These are phyloP conservation scores for Lachancea nothofagi DNA, from an alignment of 805 yeast genomes.

Conservation along the genomic window DNA sequence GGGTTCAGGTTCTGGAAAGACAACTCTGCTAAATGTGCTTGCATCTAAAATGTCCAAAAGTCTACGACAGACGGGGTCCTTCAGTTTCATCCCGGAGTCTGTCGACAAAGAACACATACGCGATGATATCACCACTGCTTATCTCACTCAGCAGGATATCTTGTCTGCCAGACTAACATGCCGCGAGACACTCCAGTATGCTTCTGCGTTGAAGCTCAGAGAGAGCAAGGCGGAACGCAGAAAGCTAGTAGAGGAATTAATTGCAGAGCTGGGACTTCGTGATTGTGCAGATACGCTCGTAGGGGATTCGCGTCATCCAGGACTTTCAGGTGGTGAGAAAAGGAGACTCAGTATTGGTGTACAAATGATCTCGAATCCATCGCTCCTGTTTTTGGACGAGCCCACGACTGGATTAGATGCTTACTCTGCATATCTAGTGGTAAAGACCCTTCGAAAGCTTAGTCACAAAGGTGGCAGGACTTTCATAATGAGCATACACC, in stretches of 20 bases:
- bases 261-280: constrained; percentile 58
- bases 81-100: constrained; percentile 29
- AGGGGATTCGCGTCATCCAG: constrained; percentile 49
- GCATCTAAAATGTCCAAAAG: constrained; percentile 45
- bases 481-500: constrained; percentile 72
- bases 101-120: not conserved
- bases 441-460: constrained; percentile 54
- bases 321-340: constrained; percentile 81
- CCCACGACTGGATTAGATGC: constrained; percentile 88
- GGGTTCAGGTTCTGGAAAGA: constrained; percentile 84
- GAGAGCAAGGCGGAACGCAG: constrained; percentile 41
- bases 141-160: constrained; percentile 71
- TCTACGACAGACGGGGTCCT: constrained; percentile 39
- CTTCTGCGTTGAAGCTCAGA: constrained; percentile 64
- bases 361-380: constrained; percentile 71
- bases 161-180: constrained; percentile 68
- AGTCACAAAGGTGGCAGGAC: constrained; percentile 59
- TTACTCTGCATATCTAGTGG: constrained; percentile 60
- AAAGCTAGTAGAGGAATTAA: constrained; percentile 51
- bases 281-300: constrained; percentile 58
- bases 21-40: constrained; percentile 65
- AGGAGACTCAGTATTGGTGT: constrained; percentile 72
- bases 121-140: constrained; percentile 37
- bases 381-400: constrained; percentile 73
- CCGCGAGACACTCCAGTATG: constrained; percentile 60